Base-by-base conservation (phyloP, 441 rosid species). In the Erodium moschatum region DNA sequence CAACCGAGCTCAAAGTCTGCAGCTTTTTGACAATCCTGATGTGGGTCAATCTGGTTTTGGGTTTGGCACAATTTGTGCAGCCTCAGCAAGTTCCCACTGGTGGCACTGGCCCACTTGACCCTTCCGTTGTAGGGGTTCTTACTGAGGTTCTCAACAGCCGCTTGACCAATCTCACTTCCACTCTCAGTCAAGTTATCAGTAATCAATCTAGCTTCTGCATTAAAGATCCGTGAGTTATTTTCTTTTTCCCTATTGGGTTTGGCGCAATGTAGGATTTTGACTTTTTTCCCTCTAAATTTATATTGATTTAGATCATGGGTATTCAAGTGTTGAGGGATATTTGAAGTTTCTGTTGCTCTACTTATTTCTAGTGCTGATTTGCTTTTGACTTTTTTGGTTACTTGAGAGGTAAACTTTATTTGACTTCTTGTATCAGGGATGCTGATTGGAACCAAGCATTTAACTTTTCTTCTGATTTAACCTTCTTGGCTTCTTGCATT, bases 361-460 rank as follows among this genome's bases (percentile, higher is more conserved):
- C 40, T 35, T 35, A 1, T 35, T 35, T 35, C 40, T 35, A 35
- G 2, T 3, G 40, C 6, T 35, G 8, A 35, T 35, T 35, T 35
- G 40, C 40, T 35, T 35, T 35, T 35, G 40, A 35, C 40, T 6
- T 35, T 35, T 35, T 35, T 35, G 40, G 6, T 35, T 35, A 6
- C 40, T 35, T 35, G 8, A 35, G 40, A 35, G 40, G 40, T 5
- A 35, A 35, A 35, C 40, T 35, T 35, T 35, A 35, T 35, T 35
- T 35, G 40, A 35, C 40, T 35, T 35, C 8, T 35, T 35, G 40
- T 85, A 79, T 76, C 96, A 94, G 98, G 92, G 73, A 83, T 1
- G 89, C 83, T 74, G 97, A 94, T 73, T 94, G 96, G 96, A 80
- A 89, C 70, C 81, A 68, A 77, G 93, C 98, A 64, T 94, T 91